phyloP scores from a whole-genome alignment of 257 asterid species.

The Solanum gracilifrons region DNA sequence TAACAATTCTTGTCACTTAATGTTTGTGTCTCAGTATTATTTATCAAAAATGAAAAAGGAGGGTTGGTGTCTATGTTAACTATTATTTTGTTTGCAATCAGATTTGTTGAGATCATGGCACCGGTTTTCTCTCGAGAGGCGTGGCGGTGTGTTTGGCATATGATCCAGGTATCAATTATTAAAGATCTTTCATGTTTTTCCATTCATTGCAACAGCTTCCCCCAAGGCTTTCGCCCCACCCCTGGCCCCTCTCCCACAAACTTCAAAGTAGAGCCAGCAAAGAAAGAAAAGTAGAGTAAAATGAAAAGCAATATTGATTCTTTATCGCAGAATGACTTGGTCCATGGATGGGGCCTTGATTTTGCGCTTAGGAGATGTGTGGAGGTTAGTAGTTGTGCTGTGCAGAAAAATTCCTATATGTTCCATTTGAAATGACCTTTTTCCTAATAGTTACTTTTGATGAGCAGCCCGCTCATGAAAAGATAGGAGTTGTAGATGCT shows the following conservation, averaged over 20 bases:
- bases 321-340: conserved; percentile 72
- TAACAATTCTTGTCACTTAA: neutral
- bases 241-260: neutral
- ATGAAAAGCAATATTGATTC: neutral
- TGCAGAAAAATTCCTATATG: neutral
- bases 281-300: neutral
- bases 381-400: conserved; percentile 35
- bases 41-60: neutral
- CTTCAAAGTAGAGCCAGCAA: neutral
- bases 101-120: conserved; percentile 98
- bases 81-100: conserved; percentile 10
- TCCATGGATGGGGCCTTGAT: conserved; percentile 99
- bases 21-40: neutral
- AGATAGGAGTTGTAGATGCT: conserved; percentile 87
- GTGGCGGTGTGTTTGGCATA: conserved; percentile 97
- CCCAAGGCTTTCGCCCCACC: neutral
- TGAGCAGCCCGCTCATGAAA: conserved; percentile 83
- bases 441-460: neutral
- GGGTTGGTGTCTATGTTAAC: neutral
- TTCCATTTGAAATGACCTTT: neutral
- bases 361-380: conserved; percentile 89
- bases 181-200: neutral
- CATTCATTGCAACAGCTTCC: neutral
- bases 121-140: conserved; percentile 92
- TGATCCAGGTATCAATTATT: conserved; percentile 59